A percentile compares a stretch with the other conserved stretches of the same genome.
Conservation (phyloP, 495 filamentous ascomycete species). For the Penicillium mononematosum region DNA sequence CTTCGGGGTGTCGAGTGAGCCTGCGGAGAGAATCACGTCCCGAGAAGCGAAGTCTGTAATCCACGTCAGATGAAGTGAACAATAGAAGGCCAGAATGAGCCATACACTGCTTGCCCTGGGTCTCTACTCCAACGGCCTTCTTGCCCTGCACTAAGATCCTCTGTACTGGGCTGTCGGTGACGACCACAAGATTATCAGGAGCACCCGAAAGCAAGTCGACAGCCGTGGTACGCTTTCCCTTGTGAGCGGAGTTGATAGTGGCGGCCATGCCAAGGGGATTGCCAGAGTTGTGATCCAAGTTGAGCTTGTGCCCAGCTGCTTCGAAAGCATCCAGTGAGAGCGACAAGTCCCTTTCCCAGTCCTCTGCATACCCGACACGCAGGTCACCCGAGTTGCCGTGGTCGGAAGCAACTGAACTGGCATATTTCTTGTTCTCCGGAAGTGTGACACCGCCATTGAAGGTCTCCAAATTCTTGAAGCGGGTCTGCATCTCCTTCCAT, state of each 20-base stretch:
- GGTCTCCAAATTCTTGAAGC: slow-evolving; percentile 53
- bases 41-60: slow-evolving; percentile 40
- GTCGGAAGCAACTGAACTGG: slow-evolving; percentile 26
- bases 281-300: slow-evolving; percentile 59
- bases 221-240: slow-evolving; percentile 53
- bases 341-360: slow-evolving; percentile 51
- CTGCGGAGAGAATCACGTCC: slow-evolving; percentile 59
- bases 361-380: slow-evolving; percentile 44
- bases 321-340: slow-evolving; percentile 45
- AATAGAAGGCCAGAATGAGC: not conserved
- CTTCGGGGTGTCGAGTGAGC: slow-evolving; percentile 57
- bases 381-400: slow-evolving; percentile 53
- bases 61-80: not conserved
- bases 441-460: slow-evolving; percentile 46
- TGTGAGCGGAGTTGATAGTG: slow-evolving; percentile 44
- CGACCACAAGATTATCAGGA: slow-evolving; percentile 52
- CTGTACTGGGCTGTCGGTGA: slow-evolving; percentile 48
- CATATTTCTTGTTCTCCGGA: slow-evolving; percentile 38
- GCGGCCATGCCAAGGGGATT: slow-evolving; percentile 58
- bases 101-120: slow-evolving; percentile 38
- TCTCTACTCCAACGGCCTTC: slow-evolving; percentile 51
- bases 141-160: slow-evolving; percentile 52
- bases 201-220: slow-evolving; percentile 44
- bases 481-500: slow-evolving; percentile 49
- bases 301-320: slow-evolving; percentile 46